Evolutionary conservation across 2,329 filamentous ascomycete genomes (phyloP).

Genomic region (Coleophoma crateriformis): DNA sequence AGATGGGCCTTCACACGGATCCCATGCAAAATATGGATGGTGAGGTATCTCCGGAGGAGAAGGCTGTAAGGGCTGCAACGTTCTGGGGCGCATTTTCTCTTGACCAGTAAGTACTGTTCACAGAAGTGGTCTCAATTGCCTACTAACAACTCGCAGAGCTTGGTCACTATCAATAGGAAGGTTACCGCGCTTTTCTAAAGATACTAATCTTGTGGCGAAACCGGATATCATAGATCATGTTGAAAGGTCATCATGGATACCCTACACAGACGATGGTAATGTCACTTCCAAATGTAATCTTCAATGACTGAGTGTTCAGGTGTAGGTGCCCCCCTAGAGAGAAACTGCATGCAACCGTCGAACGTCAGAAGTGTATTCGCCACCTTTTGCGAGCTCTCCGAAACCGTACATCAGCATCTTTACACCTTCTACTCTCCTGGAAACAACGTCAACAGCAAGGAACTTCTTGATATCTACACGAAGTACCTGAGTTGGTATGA

Average conservation of each 20-base stretch:
- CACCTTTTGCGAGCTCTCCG: constrained; percentile 66
- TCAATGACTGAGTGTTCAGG: constrained; percentile 1
- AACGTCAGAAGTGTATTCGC: constrained; percentile 65
- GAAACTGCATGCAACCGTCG: constrained; percentile 57
- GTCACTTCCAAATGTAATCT: constrained; percentile 12
- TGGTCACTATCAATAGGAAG: constrained; percentile 62
- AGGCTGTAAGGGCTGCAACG: constrained; percentile 41
- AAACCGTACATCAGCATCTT: constrained; percentile 60
- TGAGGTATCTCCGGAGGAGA: constrained; percentile 40
- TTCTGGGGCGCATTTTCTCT: constrained; percentile 46
- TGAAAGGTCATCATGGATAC: constrained; percentile 48
- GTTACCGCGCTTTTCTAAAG: constrained; percentile 53
- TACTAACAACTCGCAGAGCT: constrained; percentile 34
- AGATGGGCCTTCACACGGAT: constrained; percentile 19
- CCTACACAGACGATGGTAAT: constrained; percentile 26
- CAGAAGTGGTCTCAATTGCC: too few relatives aligned
- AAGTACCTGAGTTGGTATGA: constrained; percentile 70
- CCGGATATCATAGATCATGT: constrained; percentile 54
- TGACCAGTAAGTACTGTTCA: constrained; percentile 48
- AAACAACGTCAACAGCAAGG: constrained; percentile 56
- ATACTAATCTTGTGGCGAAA: constrained; percentile 51
- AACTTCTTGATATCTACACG: constrained; percentile 58
- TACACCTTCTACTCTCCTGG: constrained; percentile 65
- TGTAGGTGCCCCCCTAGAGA: constrained; percentile 39
- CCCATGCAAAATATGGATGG: constrained; percentile 14